A percentile compares a stretch with the other conserved stretches of the same genome.
Evolutionary conservation across 2,329 filamentous ascomycete genomes (phyloP).

Genomic region (Microdochium bolleyi): DNA sequence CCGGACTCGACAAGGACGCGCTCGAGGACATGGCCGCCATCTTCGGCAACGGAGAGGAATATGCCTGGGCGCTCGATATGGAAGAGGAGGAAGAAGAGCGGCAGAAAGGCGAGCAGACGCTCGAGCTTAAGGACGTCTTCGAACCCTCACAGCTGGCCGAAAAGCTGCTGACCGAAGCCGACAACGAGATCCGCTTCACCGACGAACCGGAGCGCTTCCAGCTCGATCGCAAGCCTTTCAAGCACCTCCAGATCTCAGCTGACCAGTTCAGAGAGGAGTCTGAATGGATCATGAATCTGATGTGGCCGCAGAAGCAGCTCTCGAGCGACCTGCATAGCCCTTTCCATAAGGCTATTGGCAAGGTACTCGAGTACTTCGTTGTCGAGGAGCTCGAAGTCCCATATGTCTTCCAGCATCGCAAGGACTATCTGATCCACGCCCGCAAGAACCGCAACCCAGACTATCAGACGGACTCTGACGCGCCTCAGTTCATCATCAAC

Average conservation of each 20-base stretch:
- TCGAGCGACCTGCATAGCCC: constrained; percentile 65
- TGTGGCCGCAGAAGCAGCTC: constrained; percentile 81
- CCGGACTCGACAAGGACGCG: constrained; percentile 83
- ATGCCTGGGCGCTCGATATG: constrained; percentile 85
- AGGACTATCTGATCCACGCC: constrained; percentile 92
- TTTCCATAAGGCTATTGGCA: constrained; percentile 81
- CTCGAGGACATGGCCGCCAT: constrained; percentile 94
- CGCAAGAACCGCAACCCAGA: constrained; percentile 58
- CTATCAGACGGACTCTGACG: constrained; percentile 58
- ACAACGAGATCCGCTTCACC: constrained; percentile 79
- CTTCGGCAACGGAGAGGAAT: constrained; percentile 92
- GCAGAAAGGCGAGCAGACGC: constrained; percentile 69
- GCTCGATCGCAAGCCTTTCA: constrained; percentile 82
- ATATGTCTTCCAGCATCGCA: constrained; percentile 96
- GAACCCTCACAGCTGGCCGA: constrained; percentile 92
- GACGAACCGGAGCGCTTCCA: constrained; percentile 96
- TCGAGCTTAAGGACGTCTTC: constrained; percentile 96
- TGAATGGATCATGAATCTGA: constrained; percentile 81
- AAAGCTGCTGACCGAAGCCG: constrained; percentile 90
- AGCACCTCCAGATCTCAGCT: constrained; percentile 67
- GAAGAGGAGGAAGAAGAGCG: constrained; percentile 81
- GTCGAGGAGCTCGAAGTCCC: constrained; percentile 92
- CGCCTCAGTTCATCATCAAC: constrained; percentile 62
- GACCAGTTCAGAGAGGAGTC: constrained; percentile 89
- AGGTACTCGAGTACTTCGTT: constrained; percentile 92